Evolutionary conservation across 2,329 filamentous ascomycete species (phyloP).

Genomic region (Colletotrichum sojae): DNA sequence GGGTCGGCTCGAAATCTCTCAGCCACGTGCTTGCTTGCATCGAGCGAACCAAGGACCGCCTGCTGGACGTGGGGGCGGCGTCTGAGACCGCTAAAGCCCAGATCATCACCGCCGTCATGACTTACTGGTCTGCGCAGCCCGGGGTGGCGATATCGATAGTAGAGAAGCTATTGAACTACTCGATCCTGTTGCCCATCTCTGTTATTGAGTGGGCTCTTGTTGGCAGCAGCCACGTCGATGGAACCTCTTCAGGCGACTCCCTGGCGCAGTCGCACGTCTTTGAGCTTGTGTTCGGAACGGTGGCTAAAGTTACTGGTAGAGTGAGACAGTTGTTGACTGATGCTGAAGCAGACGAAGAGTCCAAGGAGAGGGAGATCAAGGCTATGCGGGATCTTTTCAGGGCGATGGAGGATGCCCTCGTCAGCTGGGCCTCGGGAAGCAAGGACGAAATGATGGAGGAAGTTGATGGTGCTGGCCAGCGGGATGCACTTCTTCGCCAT

Average conservation of each 20-base stretch:
- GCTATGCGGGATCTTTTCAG: constrained; percentile 86
- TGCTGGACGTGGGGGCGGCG: constrained; percentile 82
- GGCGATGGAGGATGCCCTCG: constrained; percentile 83
- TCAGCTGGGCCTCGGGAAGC: constrained; percentile 78
- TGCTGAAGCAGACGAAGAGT: constrained; percentile 72
- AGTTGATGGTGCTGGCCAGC: constrained; percentile 70
- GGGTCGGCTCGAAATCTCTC: constrained; percentile 93
- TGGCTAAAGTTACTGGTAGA: constrained; percentile 90
- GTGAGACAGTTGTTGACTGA: constrained; percentile 80
- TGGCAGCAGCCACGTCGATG: constrained; percentile 64
- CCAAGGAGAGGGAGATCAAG: constrained; percentile 76
- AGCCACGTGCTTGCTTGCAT: constrained; percentile 97
- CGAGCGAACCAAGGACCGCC: constrained; percentile 91
- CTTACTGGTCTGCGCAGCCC: constrained; percentile 94
- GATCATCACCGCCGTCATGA: constrained; percentile 90
- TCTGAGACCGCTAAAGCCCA: constrained; percentile 85
- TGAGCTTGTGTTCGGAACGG: constrained; percentile 90
- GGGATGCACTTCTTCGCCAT: constrained; percentile 76
- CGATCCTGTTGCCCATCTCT: constrained; percentile 86
- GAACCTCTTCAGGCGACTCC: constrained; percentile 70
- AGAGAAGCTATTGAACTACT: constrained; percentile 98
- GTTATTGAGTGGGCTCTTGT: constrained; percentile 93
- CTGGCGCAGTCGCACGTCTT: constrained; percentile 85
- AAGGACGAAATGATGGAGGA: constrained; percentile 83
- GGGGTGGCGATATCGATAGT: constrained; percentile 93